Evolutionary conservation across 352 stramenopile species (phyloP), one percentile per base, ranked within the genome.

Genomic region (Pythium grandisporangium): DNA sequence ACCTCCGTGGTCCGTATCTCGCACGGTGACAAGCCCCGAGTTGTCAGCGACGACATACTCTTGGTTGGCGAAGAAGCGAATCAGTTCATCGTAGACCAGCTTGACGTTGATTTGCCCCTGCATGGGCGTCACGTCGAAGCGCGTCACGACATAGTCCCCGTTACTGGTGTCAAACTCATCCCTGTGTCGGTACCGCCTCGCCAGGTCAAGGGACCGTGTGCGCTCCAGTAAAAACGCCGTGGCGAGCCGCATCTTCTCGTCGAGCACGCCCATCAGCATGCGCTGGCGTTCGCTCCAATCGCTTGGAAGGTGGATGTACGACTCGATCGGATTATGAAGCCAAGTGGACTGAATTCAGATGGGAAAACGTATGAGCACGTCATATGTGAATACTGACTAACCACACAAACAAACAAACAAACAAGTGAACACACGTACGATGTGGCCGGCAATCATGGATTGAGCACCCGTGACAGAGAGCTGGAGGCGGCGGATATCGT

Each of bases 301-400:
- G 7, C 22, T 19, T 3, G 43, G 32, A 22, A 50, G 23, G 33
- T 50, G 43, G 19, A 44, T 45, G 44, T 43, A 38, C 14, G 14
- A 42, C 27, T 32, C 27, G 27, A 32, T 8, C 27, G 27, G 27
- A 32, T 32, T 32, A 8, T 14, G 8, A 14, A 32, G 27, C 27
- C 14, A 14, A 14, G 27, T 32, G 27, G 27, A 14, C 27, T 32
- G 14, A 14, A n/a, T n/a, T n/a, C n/a, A n/a, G n/a, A n/a, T n/a
- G n/a, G n/a, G n/a, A n/a, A n/a, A n/a, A n/a, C n/a, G n/a, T n/a
- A n/a, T n/a, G n/a, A n/a, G n/a, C n/a, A n/a, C n/a, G n/a, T n/a
- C n/a, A n/a, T n/a, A n/a, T n/a, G n/a, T n/a, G n/a, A n/a, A n/a
- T n/a, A n/a, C n/a, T n/a, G n/a, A n/a, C n/a, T n/a, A n/a, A n/a